Conservation (phyloP, 2,329 filamentous ascomycete genomes). For the Aureobasidium sp. region DNA sequence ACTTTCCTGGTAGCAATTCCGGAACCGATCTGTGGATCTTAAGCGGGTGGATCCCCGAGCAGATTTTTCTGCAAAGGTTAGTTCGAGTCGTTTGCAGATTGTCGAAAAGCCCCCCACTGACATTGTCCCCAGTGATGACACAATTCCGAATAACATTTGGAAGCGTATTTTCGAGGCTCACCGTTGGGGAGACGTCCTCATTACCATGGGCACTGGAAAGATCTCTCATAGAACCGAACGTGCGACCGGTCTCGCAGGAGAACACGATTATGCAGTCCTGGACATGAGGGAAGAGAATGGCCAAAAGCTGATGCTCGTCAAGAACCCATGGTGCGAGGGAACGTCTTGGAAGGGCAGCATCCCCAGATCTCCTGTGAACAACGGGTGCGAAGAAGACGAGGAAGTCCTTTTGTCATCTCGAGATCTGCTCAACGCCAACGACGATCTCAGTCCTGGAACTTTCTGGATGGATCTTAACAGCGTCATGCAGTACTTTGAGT, state of each 20-base stretch:
- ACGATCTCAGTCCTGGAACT: constrained; percentile 55
- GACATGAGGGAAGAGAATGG: constrained; percentile 62
- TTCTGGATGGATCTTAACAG: constrained; percentile 92
- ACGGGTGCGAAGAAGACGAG: constrained; percentile 20
- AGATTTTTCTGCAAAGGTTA: constrained; percentile 77
- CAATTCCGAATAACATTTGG: constrained; percentile 73
- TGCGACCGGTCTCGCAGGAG: constrained; percentile 72
- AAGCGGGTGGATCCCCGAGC: constrained; percentile 94
- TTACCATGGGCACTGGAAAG: constrained; percentile 85
- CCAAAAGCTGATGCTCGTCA: constrained; percentile 68
- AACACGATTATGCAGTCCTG: constrained; percentile 91
- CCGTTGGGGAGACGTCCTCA: constrained; percentile 68
- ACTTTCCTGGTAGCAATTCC: constrained; percentile 96
- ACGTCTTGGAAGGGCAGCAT: constrained; percentile 59
- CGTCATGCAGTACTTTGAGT: constrained; percentile 86
- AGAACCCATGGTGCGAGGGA: constrained; percentile 92
- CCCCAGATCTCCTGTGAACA: not conserved
- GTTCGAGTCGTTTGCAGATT: constrained; percentile 9
- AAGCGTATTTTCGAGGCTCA: constrained; percentile 67
- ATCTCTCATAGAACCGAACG: constrained; percentile 71
- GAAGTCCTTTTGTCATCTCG: constrained; percentile 27
- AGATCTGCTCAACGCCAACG: constrained; percentile 32
- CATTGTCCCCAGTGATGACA: constrained; percentile 56
- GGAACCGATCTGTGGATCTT: constrained; percentile 89
- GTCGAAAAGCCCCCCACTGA: not conserved